A percentile compares a stretch with the other conserved stretches of the same genome.
These are phyloP conservation scores for Talaromyces thailandensis DNA, from an alignment of 495 filamentous ascomycete genomes.

Conservation along the genomic window DNA sequence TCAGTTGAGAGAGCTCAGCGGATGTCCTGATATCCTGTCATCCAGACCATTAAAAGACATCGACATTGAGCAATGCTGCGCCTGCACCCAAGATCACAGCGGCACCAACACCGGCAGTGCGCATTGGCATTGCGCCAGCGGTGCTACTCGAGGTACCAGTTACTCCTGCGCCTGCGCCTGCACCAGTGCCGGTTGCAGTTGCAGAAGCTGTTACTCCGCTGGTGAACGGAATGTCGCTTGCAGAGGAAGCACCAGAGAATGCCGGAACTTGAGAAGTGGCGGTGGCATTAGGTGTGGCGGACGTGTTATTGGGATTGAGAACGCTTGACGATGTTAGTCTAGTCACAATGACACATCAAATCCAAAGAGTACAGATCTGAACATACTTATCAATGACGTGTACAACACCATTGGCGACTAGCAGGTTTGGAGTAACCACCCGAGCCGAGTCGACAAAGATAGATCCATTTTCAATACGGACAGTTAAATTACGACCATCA, in stretches of 20 bases:
- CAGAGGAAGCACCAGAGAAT: slow-evolving; percentile 38
- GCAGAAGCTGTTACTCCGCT: slow-evolving; percentile 19
- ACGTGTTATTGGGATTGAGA: slow-evolving; percentile 48
- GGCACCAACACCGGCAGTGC: slow-evolving; percentile 24
- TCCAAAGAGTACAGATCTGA: neutral
- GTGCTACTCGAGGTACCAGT: slow-evolving; percentile 4
- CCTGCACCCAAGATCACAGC: slow-evolving; percentile 33
- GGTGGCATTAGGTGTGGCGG: slow-evolving; percentile 34
- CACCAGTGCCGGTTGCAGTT: slow-evolving; percentile 10
- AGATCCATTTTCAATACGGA: slow-evolving; percentile 37
- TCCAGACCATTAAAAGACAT: neutral
- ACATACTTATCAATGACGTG: slow-evolving; percentile 4
- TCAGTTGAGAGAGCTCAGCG: neutral
- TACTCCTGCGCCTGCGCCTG: slow-evolving; percentile 2
- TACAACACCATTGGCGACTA: slow-evolving; percentile 58
- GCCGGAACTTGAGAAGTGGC: slow-evolving; percentile 36
- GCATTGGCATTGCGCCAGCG: slow-evolving; percentile 14
- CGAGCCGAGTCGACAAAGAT: slow-evolving; percentile 47
- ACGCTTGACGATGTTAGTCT: slow-evolving; percentile 29
- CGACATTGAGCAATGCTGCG: slow-evolving; percentile 9
- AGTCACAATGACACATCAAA: neutral
- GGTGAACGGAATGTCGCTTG: slow-evolving; percentile 19
- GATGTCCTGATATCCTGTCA: neutral
- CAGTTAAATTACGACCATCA: slow-evolving; percentile 38
- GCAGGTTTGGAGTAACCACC: slow-evolving; percentile 48